Conservation (phyloP, 2,329 filamentous ascomycete species). For the Clarireedia paspali region DNA sequence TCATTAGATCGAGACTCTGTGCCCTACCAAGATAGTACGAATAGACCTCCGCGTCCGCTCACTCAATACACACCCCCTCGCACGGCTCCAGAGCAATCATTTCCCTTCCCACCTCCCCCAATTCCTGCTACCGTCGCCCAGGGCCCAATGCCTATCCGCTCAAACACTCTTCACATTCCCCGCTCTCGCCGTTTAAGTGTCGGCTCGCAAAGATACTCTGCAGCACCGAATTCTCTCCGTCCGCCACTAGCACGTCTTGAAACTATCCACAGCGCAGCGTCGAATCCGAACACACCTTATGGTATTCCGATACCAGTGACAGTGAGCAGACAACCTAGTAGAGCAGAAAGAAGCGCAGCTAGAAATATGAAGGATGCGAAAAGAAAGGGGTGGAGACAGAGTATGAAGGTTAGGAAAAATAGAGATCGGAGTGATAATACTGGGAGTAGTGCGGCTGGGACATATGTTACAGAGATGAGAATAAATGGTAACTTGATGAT, state of each 20-base stretch:
- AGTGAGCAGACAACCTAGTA: conserved; percentile 35
- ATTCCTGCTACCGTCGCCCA: conserved; percentile 10
- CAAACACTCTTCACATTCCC: conserved; percentile 1
- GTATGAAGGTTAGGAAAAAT: conserved; percentile 31
- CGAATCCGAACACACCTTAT: conserved; percentile 12
- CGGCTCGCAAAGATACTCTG: conserved; percentile 9
- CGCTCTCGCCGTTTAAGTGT: not conserved
- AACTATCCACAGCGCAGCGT: conserved; percentile 41
- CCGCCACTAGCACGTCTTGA: conserved; percentile 48
- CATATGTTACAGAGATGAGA: conserved; percentile 34
- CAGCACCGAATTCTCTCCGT: conserved; percentile 23
- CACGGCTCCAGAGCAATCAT: not conserved
- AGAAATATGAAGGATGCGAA: conserved; percentile 57
- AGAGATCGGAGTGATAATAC: conserved; percentile 33
- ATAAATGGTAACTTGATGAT: not conserved
- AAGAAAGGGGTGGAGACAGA: conserved; percentile 45
- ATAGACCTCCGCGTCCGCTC: not conserved
- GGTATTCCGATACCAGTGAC: conserved; percentile 12
- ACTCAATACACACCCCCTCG: conserved; percentile 4
- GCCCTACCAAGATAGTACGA: not conserved
- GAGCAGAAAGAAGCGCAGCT: conserved; percentile 51
- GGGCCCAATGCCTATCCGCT: conserved; percentile 6
- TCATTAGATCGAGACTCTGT: conserved; percentile 2
- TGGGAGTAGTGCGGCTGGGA: conserved; percentile 44
- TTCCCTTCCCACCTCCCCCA: conserved; percentile 11